Evolutionary conservation across 345 rosid genomes (phyloP), one percentile per base, ranked within the genome.

Genomic region (Camelina sativa): DNA sequence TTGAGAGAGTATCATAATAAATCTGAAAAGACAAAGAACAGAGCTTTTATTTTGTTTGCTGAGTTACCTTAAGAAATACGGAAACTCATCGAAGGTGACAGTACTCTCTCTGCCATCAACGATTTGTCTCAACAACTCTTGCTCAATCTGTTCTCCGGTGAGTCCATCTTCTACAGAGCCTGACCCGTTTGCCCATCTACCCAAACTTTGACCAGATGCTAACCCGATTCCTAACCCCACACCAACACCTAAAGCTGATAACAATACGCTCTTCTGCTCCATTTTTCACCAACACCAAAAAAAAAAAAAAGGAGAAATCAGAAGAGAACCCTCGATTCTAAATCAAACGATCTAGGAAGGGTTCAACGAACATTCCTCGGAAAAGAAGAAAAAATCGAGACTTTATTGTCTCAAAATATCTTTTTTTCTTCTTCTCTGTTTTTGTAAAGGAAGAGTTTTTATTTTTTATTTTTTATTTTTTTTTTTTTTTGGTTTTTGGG

Each of bases 241-340:
- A 12, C 98, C 98, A 58, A 93, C 89, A 12, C 98, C 98, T 83
- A 94, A 76, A 34, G 97, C 98, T 19, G 98, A 89, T 50, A 94
- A 54, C 47, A 94, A 46, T 19, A 87, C 74, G 59, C 81, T 81
- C 82, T 87, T 94, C 77, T 89, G 92, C 67, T 94, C 98, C 97
- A 94, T 94, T 50, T 34, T 23, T 8, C 38, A 73, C 43, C 54
- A 46, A 15, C 7, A 43, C 4, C 5, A 28, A 46, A 1, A 12
- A 46, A 41, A n/a, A 3, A 46, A 46, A 46, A 15, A 17, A 44
- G 0, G 0, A 0, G 2, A 0, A 37, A 56, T 65, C 59, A 56
- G 78, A 74, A 54, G 37, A 70, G 48, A 64, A 56, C 61, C 67
- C 57, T 65, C 17, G 37, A 46, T 41, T 43, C 72, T 76, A 71